Evolutionary conservation across 176 grass and related monocot genomes (phyloP), one percentile per base, ranked within the genome.

Genomic region (Phragmites australis): DNA sequence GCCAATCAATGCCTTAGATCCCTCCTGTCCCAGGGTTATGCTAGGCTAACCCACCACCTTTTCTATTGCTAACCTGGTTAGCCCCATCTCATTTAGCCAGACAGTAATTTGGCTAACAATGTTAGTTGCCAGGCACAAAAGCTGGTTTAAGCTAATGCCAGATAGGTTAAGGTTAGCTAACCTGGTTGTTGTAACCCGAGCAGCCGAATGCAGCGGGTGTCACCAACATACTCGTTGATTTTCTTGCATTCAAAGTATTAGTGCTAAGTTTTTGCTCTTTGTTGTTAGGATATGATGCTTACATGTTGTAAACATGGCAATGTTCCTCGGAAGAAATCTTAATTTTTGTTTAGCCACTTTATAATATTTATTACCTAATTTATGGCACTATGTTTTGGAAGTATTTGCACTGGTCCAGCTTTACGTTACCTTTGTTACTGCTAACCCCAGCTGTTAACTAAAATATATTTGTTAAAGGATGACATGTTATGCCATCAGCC

Each of bases 361-460:
- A 26, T 55, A 64, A 9, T 31, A 29, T 68, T 40, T 65, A 70
- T 48, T 70, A 4, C 55, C 3, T 70, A 53, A 68, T 81, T 61
- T 68, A 43, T 30, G 8, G 9, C 37, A 68, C 18, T 53, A 22
- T 70, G 9, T 78, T 53, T 72, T 72, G 65, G 21, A 83, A 56
- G 57, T 77, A 72, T 83, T 83, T 59, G 52, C 15, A 8, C 53
- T 67, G 43, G 52, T 62, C 42, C 61, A 81, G 22, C 50, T 75
- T 23, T 68, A 87, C 9, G 22, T 75, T 26, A 27, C 58, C 18
- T 49, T 17, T 44, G 15, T 53, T 65, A 47, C 47, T 16, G 25
- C 39, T 78, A 55, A 6, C 14, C 1, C 39, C 43, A 31, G 39
- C 25, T 22, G 1, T 26, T 72, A 55, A 6, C 22, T 64, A 37